Conservation (phyloP, 1,284 basidiomycete species). For the Takashimella tepidaria region DNA sequence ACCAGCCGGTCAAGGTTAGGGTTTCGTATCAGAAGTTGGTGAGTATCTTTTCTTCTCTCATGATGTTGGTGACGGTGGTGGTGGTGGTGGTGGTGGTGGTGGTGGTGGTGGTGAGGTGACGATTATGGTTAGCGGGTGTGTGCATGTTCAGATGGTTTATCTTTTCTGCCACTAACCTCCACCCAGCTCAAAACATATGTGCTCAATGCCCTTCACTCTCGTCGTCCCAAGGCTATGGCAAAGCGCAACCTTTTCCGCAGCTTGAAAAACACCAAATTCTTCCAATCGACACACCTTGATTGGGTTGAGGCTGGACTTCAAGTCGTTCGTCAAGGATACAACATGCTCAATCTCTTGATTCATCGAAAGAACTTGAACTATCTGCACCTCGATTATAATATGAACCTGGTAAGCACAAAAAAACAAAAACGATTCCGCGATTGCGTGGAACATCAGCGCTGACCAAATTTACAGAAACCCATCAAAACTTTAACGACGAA, state of each 20-base stretch:
- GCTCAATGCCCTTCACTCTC: conserved; percentile 83
- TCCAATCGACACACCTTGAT: conserved; percentile 95
- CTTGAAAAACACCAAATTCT: conserved; percentile 97
- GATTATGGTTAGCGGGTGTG: no score
- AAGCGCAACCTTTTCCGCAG: conserved; percentile 96
- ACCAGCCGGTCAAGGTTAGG: conserved; percentile 94
- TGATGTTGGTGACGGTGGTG: not conserved
- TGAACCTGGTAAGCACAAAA: no score
- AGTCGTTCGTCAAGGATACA: conserved; percentile 97
- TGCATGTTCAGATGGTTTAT: no score
- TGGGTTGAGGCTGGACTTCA: conserved; percentile 99
- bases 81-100: not conserved
- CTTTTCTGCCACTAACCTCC: no score
- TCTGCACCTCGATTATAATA: conserved; percentile 53
- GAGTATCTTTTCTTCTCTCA: conserved; percentile 21
- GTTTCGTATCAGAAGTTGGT: conserved; percentile 99
- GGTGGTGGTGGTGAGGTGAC: no score
- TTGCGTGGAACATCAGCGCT: no score
- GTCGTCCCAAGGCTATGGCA: conserved; percentile 90
- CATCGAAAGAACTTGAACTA: conserved; percentile 99
- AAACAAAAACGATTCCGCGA: no score
- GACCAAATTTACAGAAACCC: no score
- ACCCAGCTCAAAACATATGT: conserved; percentile 83
- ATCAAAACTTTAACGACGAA: conserved; percentile 99
- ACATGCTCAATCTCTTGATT: conserved; percentile 98